Conservation (phyloP, 805 yeast genomes). For the Ogataea neopini region DNA sequence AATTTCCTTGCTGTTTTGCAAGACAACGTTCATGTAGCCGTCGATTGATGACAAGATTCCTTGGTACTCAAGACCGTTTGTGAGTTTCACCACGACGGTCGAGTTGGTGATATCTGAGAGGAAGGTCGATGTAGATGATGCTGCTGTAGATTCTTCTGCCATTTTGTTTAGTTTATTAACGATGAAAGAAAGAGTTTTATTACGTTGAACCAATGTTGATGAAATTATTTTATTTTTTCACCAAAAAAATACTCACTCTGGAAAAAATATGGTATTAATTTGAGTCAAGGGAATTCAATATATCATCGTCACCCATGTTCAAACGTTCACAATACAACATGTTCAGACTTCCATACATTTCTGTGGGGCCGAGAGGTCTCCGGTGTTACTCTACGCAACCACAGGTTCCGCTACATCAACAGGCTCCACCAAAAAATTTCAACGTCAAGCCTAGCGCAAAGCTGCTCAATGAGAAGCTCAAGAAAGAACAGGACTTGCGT, state of each 20-base stretch:
- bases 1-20: constrained; percentile 73
- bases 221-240: no score
- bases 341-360: no score
- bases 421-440: constrained; percentile 13
- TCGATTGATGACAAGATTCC: constrained; percentile 77
- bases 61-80: constrained; percentile 83
- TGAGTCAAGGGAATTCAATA: no score
- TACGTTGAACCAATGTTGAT: no score
- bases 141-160: constrained; percentile 12
- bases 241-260: no score
- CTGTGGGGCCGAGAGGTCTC: not conserved
- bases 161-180: not conserved
- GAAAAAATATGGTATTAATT: no score
- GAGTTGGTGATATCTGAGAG: constrained; percentile 77
- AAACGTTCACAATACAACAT: no score
- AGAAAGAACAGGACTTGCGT: constrained; percentile 31
- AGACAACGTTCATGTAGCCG: constrained; percentile 94
- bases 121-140: constrained; percentile 60
- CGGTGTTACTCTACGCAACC: not conserved
- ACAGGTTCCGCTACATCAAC: constrained; percentile 9
- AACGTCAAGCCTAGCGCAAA: constrained; percentile 27
- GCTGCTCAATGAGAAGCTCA: constrained; percentile 25
- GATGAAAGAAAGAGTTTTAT: not conserved
- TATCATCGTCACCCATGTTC: no score
- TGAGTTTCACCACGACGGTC: constrained; percentile 76